Evolutionary conservation across 257 asterid species (phyloP).

Genomic region (Paraleonurus japonicus): DNA sequence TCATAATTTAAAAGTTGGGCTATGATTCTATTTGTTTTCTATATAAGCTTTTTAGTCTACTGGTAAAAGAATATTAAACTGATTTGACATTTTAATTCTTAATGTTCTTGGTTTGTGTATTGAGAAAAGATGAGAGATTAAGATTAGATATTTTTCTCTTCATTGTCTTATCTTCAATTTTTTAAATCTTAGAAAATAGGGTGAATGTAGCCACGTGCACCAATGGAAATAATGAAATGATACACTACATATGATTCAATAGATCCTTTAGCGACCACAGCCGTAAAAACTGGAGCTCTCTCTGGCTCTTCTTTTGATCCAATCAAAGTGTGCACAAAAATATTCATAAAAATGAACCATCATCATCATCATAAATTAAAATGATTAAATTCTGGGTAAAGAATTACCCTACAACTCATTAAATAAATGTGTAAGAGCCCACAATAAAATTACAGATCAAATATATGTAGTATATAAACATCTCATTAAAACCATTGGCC

Average conservation of each 20-base stretch:
- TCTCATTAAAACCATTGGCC: constrained; percentile 28
- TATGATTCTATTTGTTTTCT: too few species aligned
- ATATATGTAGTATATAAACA: not conserved
- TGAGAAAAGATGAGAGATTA: too few species aligned
- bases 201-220: too few species aligned
- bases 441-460: constrained; percentile 1
- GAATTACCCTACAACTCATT: constrained; percentile 18
- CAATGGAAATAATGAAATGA: not conserved
- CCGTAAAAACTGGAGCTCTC: not conserved
- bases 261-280: not conserved
- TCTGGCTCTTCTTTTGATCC: not conserved
- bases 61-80: too few species aligned
- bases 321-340: not conserved
- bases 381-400: constrained; percentile 1
- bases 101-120: too few species aligned
- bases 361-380: too few species aligned
- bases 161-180: not conserved
- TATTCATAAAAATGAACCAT: constrained; percentile 17
- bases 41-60: too few species aligned
- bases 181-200: not conserved
- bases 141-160: too few species aligned
- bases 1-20: too few species aligned
- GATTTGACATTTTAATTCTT: too few species aligned
- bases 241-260: not conserved
- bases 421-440: not conserved